A percentile compares a stretch with the other conserved stretches of the same genome.
Evolutionary conservation across 257 asterid genomes (phyloP).

Genomic region (Penstemon barbatus): DNA sequence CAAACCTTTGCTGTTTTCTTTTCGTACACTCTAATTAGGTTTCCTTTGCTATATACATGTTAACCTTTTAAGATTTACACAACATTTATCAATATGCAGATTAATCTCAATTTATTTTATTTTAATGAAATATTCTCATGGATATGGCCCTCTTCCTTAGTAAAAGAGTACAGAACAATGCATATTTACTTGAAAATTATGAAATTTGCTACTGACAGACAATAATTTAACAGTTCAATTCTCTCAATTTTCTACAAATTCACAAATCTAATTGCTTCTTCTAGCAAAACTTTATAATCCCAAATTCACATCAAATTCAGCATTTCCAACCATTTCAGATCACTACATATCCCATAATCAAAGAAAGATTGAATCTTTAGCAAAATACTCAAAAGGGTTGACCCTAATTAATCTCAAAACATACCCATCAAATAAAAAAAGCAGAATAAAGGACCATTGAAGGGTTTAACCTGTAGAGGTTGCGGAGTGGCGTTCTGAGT

Average conservation of each 20-base stretch:
- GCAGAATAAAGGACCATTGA: neutral
- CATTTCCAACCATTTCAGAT: slow-evolving; percentile 1
- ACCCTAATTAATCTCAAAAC: slow-evolving; percentile 20
- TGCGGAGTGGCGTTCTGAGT: slow-evolving; percentile 38
- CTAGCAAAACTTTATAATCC: neutral
- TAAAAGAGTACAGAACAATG: too few relatives aligned
- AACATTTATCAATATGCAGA: too few relatives aligned
- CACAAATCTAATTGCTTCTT: too few relatives aligned
- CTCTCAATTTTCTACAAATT: neutral
- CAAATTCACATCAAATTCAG: neutral
- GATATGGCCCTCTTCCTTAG: too few relatives aligned
- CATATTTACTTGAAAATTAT: too few relatives aligned
- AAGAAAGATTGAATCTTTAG: slow-evolving; percentile 21
- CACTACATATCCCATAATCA: slow-evolving; percentile 5
- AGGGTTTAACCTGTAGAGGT: slow-evolving; percentile 60
- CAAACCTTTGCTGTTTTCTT: too few relatives aligned
- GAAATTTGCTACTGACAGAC: neutral
- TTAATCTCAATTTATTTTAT: too few relatives aligned
- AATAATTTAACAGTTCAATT: neutral
- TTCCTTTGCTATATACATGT: too few relatives aligned
- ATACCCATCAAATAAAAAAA: slow-evolving; percentile 9
- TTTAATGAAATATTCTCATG: too few relatives aligned
- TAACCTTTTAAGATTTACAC: too few relatives aligned
- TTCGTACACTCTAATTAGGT: too few relatives aligned
- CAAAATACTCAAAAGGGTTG: slow-evolving; percentile 15